Percentiles rank a stretch among this genome's conserved stretches.
Evolutionary conservation across 2,329 filamentous ascomycete genomes (phyloP).

Genomic region (Teratosphaeria viscida): DNA sequence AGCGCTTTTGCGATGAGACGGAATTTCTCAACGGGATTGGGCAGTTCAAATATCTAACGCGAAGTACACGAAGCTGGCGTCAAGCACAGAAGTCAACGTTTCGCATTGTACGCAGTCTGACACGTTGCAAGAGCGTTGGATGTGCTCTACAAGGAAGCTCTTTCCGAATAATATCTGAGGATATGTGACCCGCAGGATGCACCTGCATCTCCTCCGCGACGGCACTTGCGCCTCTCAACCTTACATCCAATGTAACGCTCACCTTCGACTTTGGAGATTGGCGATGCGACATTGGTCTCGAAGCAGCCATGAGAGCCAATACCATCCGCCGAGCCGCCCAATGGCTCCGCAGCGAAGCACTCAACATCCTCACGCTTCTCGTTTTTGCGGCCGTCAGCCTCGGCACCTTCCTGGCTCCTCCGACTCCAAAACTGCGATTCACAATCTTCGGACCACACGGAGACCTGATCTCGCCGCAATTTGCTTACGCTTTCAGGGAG

Average conservation of each 20-base stretch:
- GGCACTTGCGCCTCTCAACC: not conserved
- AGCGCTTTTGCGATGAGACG: no score
- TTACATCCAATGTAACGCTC: not conserved
- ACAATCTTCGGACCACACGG: conserved; percentile 56
- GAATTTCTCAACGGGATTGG: no score
- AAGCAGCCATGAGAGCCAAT: not conserved
- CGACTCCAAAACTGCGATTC: conserved; percentile 59
- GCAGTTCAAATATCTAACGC: no score
- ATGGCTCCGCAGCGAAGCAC: not conserved
- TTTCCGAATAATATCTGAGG: not conserved
- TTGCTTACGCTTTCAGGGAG: conserved; percentile 59
- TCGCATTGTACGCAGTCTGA: no score
- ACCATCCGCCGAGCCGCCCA: not conserved
- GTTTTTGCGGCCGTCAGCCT: not conserved
- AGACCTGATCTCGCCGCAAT: conserved; percentile 59
- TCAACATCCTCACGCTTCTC: not conserved
- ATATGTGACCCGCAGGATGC: not conserved
- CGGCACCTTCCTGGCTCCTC: conserved; percentile 27
- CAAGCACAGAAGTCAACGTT: no score
- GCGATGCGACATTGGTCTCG: not conserved
- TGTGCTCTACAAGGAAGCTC: not conserved
- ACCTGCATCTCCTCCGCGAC: not conserved
- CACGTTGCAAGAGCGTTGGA: not conserved
- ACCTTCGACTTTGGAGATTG: not conserved
- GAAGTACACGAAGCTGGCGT: no score